Evolutionary conservation across 805 yeast genomes (phyloP).

Genomic region (Tetrapisispora fleetii): DNA sequence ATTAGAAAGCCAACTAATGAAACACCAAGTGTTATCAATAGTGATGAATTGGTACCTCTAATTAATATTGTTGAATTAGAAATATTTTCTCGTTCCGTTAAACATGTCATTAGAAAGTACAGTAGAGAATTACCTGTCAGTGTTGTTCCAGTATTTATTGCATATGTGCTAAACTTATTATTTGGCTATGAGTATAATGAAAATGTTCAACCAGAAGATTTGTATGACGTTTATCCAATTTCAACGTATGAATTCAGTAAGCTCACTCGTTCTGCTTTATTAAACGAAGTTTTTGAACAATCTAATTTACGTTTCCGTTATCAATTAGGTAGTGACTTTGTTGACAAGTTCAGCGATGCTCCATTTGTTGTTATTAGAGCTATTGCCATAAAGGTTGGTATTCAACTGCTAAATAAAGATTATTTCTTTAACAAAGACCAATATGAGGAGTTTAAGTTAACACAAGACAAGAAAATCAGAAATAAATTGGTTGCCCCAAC

Average conservation of each 20-base stretch:
- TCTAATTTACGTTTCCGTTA: constrained; percentile 57
- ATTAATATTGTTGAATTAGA: constrained; percentile 42
- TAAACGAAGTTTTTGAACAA: constrained; percentile 38
- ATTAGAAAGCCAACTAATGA: constrained; percentile 29
- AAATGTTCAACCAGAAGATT: constrained; percentile 33
- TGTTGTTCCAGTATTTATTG: constrained; percentile 49
- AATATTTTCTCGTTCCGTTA: constrained; percentile 69
- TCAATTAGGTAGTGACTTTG: constrained; percentile 43
- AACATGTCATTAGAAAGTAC: constrained; percentile 55
- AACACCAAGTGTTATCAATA: constrained; percentile 27
- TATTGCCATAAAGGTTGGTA: constrained; percentile 68
- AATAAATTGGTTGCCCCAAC: constrained; percentile 22
- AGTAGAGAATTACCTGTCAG: constrained; percentile 40
- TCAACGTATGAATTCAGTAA: constrained; percentile 34
- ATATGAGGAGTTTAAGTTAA: constrained; percentile 23
- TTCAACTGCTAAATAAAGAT: constrained; percentile 58
- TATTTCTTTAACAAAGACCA: constrained; percentile 35
- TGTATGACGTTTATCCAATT: constrained; percentile 38
- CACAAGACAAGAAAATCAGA: constrained; percentile 31
- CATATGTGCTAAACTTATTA: constrained; percentile 64
- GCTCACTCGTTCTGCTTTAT: constrained; percentile 39
- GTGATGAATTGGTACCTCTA: constrained; percentile 37
- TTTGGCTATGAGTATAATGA: constrained; percentile 43
- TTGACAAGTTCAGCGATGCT: constrained; percentile 26
- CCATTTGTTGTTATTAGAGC: constrained; percentile 50